Base-by-base conservation (phyloP, 208 protist genomes). In the Angomonas ambiguus region DNA sequence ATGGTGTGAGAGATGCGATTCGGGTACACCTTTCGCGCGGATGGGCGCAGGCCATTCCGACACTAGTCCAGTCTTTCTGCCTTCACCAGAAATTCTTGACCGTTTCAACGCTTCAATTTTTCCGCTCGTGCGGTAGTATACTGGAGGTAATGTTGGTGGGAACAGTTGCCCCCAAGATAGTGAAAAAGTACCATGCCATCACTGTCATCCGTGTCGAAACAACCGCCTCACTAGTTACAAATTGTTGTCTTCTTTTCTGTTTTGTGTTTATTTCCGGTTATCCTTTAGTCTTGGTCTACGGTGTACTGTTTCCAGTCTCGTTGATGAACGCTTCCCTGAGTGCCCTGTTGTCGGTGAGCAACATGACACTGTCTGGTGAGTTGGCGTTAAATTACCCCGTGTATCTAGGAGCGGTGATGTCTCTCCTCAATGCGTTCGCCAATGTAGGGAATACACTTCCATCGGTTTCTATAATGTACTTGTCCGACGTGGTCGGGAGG, bases 361-460 rank as follows among this genome's bases (percentile, higher is more conserved):
- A 61, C 38, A 59, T 72, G 28, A 62, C 41, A 27, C 33, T 67
- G 34, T 33, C 53, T 13, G 33, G 59, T 49, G 27, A 34, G 33
- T 45, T 67, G 16, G 67, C 67, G 1, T 51, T 48, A 18, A 48
- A 42, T 51, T 66, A 66, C 34, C 67, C 67, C 10, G 33, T 30
- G 16, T 56, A 67, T 38, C 28, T 62, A 2, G 67, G 59, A 41
- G 60, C 48, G 49, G 60, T 66, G 38, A 30, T 72, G 32, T 55
- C 67, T 11, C 60, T 72, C 20, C 51, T 72, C 5, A 63, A 67
- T 11, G 67, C 67, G 13, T 59, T 72, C 11, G 61, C 42, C 34
- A 72, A 72, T 60, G 41, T 65, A 24, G 67, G 67, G 49, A 48
- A 66, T 30, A 34, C 3, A 11, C 55, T 71, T 16, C 67, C 67